These are phyloP conservation scores for Xylaria sp. DNA, from an alignment of 2,329 filamentous ascomycete species.

Conservation along the genomic window DNA sequence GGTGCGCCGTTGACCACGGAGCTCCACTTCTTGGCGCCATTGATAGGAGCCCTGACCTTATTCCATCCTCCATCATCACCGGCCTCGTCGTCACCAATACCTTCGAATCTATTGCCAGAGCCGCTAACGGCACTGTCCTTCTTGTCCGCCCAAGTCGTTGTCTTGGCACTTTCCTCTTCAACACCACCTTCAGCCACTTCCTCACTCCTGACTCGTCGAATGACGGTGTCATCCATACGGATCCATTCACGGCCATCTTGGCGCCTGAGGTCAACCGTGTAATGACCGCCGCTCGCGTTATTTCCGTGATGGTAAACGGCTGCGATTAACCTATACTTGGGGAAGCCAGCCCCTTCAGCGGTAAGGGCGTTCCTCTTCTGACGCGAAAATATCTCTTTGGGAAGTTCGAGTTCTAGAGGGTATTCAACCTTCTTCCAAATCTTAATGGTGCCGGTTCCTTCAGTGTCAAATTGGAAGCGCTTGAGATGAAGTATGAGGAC, in stretches of 20 bases:
- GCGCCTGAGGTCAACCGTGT: slow-evolving; percentile 93
- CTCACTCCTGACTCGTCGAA: slow-evolving; percentile 80
- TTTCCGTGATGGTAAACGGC: slow-evolving; percentile 98
- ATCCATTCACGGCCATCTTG: slow-evolving; percentile 98
- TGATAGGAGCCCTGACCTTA: slow-evolving; percentile 66
- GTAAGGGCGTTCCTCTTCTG: slow-evolving; percentile 69
- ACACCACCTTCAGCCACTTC: slow-evolving; percentile 86
- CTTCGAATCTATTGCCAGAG: slow-evolving; percentile 74
- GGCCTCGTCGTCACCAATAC: slow-evolving; percentile 66
- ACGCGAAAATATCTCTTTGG: slow-evolving; percentile 82
- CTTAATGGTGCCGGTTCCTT: slow-evolving; percentile 83
- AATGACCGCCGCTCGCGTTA: slow-evolving; percentile 93
- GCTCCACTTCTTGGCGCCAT: slow-evolving; percentile 76
- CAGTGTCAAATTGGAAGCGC: slow-evolving; percentile 92
- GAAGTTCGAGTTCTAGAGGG: slow-evolving; percentile 90
- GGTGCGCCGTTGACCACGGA: slow-evolving; percentile 67
- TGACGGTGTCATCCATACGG: slow-evolving; percentile 89
- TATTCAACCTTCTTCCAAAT: slow-evolving; percentile 99
- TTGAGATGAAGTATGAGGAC: slow-evolving; percentile 95
- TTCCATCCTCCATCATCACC: slow-evolving; percentile 79
- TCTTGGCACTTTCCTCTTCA: slow-evolving; percentile 71
- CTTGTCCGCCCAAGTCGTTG: slow-evolving; percentile 66
- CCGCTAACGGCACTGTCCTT: slow-evolving; percentile 46
- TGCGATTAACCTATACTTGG: slow-evolving; percentile 82
- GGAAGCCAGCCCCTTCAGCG: slow-evolving; percentile 67